phyloP scores from a whole-genome alignment of 331 rosid species.

The Quercus phellos region DNA sequence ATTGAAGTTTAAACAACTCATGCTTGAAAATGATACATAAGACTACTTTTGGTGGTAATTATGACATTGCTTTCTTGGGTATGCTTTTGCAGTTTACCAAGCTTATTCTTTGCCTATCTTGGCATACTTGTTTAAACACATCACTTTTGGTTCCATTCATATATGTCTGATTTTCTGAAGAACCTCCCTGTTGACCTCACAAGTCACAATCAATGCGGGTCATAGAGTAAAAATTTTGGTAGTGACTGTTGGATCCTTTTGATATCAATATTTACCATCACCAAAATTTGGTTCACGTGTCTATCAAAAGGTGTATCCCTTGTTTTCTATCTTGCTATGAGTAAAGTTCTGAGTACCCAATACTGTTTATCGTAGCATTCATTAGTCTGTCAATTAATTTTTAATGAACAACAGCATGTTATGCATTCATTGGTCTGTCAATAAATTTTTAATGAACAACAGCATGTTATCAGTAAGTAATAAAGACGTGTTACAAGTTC shows the following conservation, averaged over 20 bases:
- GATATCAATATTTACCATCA: background rate
- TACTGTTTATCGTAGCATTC: background rate
- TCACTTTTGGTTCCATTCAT: background rate
- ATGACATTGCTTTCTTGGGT: background rate
- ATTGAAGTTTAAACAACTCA: background rate
- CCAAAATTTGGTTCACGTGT: background rate
- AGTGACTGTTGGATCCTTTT: background rate
- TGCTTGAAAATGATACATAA: background rate
- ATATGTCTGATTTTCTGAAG: background rate
- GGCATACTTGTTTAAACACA: background rate
- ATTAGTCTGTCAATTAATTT: too few species aligned
- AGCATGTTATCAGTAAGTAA: background rate
- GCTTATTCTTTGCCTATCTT: background rate
- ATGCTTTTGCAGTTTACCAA: background rate
- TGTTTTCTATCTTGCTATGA: background rate
- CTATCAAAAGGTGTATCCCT: background rate
- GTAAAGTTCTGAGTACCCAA: background rate
- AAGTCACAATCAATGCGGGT: background rate
- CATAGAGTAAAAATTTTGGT: background rate
- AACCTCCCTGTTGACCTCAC: background rate
- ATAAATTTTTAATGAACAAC: background rate
- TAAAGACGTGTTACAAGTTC: background rate
- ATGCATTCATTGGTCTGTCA: background rate
- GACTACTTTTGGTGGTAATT: background rate
- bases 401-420: background rate